These are phyloP conservation scores for Heimioporus sp. DNA, from an alignment of 768 basidiomycete genomes.

Conservation along the genomic window DNA sequence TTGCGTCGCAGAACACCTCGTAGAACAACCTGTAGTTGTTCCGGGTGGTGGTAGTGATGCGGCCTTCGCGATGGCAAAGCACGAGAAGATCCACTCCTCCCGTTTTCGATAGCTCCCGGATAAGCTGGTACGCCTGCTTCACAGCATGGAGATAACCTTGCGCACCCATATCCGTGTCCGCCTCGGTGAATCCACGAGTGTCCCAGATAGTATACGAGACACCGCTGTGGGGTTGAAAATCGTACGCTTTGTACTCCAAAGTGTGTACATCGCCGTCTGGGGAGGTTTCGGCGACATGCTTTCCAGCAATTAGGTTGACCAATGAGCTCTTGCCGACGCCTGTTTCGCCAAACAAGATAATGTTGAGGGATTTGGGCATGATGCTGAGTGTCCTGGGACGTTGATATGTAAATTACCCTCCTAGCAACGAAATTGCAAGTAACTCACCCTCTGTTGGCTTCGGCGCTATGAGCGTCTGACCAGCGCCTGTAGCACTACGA, in stretches of 20 bases:
- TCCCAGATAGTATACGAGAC: conserved; percentile 2
- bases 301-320: conserved; percentile 3
- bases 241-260: neutral
- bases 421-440: neutral
- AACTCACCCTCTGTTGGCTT: neutral
- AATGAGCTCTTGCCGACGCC: conserved; percentile 2
- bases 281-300: neutral
- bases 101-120: neutral
- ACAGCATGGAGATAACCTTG: neutral
- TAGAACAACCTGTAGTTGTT: conserved; percentile 4
- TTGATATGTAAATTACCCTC: neutral
- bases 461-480: neutral
- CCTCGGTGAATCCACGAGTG: neutral
- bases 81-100: conserved; percentile 4
- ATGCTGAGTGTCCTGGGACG: neutral
- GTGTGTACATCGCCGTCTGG: neutral
- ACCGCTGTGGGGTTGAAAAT: neutral
- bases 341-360: conserved; percentile 2
- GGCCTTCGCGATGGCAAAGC: conserved; percentile 1
- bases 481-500: neutral
- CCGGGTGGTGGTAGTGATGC: neutral
- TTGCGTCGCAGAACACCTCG: neutral
- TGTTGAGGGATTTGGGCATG: conserved; percentile 2
- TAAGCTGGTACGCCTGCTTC: neutral
- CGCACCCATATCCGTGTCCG: neutral